A percentile compares a stretch with the other conserved stretches of the same genome.
Conservation (phyloP, 2,329 filamentous ascomycete genomes). For the Chrysoporthe cubensis region DNA sequence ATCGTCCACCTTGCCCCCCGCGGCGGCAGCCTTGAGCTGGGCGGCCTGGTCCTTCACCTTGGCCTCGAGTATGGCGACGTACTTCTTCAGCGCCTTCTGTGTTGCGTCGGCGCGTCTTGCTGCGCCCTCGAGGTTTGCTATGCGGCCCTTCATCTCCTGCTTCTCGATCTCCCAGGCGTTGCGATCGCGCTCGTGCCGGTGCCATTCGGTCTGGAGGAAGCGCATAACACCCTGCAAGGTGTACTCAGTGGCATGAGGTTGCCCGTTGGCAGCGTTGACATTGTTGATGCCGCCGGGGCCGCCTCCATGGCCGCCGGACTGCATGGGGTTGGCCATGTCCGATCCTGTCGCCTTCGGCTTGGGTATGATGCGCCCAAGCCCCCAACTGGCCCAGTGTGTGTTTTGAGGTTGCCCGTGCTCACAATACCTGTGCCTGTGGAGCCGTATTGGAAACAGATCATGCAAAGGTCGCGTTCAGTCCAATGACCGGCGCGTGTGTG, state of each 20-base stretch:
- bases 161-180: constrained; percentile 99
- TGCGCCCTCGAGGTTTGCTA: constrained; percentile 91
- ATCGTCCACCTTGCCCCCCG: constrained; percentile 36
- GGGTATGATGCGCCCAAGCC: constrained; percentile 21
- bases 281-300: constrained; percentile 26
- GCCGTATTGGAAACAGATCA: constrained; percentile 15
- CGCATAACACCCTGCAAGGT: constrained; percentile 87
- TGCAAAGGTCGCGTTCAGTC: constrained; percentile 20
- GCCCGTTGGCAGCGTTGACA: constrained; percentile 40
- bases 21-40: constrained; percentile 63
- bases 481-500: constrained; percentile 18
- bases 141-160: constrained; percentile 98
- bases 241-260: constrained; percentile 64
- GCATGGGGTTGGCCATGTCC: constrained; percentile 28
- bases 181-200: constrained; percentile 94
- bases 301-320: constrained; percentile 26
- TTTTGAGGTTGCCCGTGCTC: constrained; percentile 10
- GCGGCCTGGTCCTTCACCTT: constrained; percentile 83
- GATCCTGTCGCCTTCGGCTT: constrained; percentile 12
- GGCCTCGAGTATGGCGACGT: constrained; percentile 85
- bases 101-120: constrained; percentile 83
- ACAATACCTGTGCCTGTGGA: neutral
- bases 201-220: constrained; percentile 99
- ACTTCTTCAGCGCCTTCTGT: constrained; percentile 87
- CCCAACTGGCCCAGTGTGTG: constrained; percentile 9